A percentile compares a stretch with the other conserved stretches of the same genome.
phyloP scores from a whole-genome alignment of 1,284 basidiomycete genomes.

The Pisolithus thermaeus region DNA sequence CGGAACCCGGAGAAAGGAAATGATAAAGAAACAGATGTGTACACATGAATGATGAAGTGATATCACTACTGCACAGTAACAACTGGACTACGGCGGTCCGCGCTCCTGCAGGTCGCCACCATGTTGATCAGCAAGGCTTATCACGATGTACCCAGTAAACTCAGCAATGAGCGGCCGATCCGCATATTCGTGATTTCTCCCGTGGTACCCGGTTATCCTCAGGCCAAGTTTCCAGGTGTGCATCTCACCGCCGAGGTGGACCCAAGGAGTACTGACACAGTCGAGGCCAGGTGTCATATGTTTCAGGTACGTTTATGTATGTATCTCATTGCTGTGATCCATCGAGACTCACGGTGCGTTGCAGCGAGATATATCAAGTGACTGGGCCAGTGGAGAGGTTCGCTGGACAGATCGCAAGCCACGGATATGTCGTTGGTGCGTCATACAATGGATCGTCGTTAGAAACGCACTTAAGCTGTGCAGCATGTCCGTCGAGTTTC shows the following conservation, averaged over 20 bases:
- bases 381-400: constrained; percentile 86
- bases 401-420: constrained; percentile 87
- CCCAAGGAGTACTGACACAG: constrained; percentile 4
- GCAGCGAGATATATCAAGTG: constrained; percentile 81
- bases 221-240: constrained; percentile 76
- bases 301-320: constrained; percentile 52
- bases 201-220: constrained; percentile 62
- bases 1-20: too few species aligned
- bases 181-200: constrained; percentile 77
- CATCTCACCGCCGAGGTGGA: not conserved
- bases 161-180: constrained; percentile 63
- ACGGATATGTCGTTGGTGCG: constrained; percentile 75
- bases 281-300: constrained; percentile 61
- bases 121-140: constrained; percentile 82
- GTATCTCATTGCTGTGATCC: not conserved
- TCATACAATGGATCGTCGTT: constrained; percentile 2
- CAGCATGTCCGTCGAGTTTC: constrained; percentile 77
- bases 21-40: too few species aligned
- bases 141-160: constrained; percentile 68
- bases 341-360: constrained; percentile 3
- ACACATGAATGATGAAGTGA: too few species aligned
- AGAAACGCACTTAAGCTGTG: constrained; percentile 1
- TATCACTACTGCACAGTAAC: too few species aligned
- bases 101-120: not conserved
- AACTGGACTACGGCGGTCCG: too few species aligned